Evolutionary conservation across 371 early-diverging fungal genomes (phyloP), one percentile per base, ranked within the genome.

Genomic region (Apophysomyces ossiformis): DNA sequence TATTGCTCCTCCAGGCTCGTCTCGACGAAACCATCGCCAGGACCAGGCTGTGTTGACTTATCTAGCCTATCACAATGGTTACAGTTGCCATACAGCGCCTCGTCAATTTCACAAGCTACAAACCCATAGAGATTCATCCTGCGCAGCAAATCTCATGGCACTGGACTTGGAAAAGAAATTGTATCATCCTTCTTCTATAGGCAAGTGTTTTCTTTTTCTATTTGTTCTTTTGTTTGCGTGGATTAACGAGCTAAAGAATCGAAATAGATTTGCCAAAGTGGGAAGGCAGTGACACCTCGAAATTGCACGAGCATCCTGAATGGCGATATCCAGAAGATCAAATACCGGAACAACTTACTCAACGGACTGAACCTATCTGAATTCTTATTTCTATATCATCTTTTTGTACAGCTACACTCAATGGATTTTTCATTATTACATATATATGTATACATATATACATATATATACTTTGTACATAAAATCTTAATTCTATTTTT

Each of bases 21-120:
- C 76, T 26, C 73, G 89, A 26, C 44, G 65, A 7, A 89, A 89
- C 58, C 89, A 89, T 73, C 77, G 89, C 36, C 89, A 89, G 68
- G 89, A 89, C 59, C 89, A 89, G 63, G 86, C 89, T 2, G 85
- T 75, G 11, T 63, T 89, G 32, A 87, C 88, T n/a, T 87, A 75
- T 61, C 59, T 89, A 7, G 88, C 73, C 13, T 83, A 83, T 64
- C 47, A 59, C n/a, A 68, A 68, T 66, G 81, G 79, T 18, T 68
- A 74, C 64, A 56, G 76, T 21, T 83, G 83, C 54, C 69, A 57
- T 11, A 59, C 65, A 12, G 57, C 63, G 6, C 75, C 77, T 8
- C 59, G 65, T 35, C 74, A 70, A 5, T 78, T 72, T 57, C 66
- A 70, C 39, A 71, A 70, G 15, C 58, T 81, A 0, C 75, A 78